Base-by-base conservation (phyloP, 352 stramenopile genomes). In the Globisporangium paddicum region DNA sequence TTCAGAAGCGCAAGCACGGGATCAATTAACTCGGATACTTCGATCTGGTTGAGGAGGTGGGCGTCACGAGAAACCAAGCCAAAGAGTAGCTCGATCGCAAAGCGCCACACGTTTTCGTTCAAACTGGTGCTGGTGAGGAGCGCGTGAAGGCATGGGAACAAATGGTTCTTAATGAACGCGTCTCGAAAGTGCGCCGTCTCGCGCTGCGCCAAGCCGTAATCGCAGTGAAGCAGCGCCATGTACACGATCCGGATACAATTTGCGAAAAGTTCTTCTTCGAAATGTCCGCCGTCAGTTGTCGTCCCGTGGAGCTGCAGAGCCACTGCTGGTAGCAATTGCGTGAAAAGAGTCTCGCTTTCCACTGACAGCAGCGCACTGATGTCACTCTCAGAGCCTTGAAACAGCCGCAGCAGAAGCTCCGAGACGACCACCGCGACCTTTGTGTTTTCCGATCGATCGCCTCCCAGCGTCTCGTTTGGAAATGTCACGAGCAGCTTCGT, bases 201-300 rank as follows among this genome's bases (percentile, higher is more conserved):
- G 28, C 55, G 63, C 8, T 63, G 55, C 23, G 53, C 40, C 2
- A 67, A 37, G 7, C 71, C 61, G 16, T 58, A 68, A 1, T 85
- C 58, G 4, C 82, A 79, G 55, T 88, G 71, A 21, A 90, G 55
- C 42, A 90, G 52, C 1, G 79, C 55, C 30, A 70, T 38, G 50
- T 79, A 79, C 34, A 90, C 58, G 16, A 90, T 57, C 11, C 67
- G 69, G 8, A 89, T 72, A 19, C 75, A 88, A 42, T 74, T 84
- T 14, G 71, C 59, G 3, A 67, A 57, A 5, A 75, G 51, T 45
- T 63, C 56, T 51, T 77, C 51, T 40, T 72, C 58, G 41, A 40
- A 37, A 23, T 55, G 30, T 13, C 56, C 41, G 19, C 23, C 47
- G 37, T 42, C 55, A 32, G 25, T 51, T 23, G 37, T 41, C 8